A percentile compares a stretch with the other conserved stretches of the same genome.
These are phyloP conservation scores for Meredithiella fracta DNA, from an alignment of 2,329 filamentous ascomycete genomes.

Conservation along the genomic window DNA sequence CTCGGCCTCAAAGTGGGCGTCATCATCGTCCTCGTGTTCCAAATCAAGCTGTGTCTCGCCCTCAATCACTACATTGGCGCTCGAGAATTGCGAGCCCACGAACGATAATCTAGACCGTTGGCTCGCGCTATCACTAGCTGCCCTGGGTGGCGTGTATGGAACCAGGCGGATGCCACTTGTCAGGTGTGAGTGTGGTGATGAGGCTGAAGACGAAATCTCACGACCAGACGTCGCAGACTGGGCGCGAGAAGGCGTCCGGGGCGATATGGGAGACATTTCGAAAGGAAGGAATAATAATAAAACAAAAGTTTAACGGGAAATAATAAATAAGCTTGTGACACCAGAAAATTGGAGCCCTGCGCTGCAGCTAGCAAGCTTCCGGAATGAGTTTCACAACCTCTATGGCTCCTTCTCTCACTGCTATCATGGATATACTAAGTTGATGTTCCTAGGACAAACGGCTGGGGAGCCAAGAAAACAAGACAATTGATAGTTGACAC, in stretches of 20 bases:
- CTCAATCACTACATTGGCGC: conserved; percentile 12
- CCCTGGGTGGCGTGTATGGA: conserved; percentile 31
- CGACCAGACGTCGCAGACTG: conserved; percentile 8
- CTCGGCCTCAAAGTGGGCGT: not conserved
- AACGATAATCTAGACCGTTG: conserved; percentile 14
- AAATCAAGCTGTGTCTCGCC: conserved; percentile 2
- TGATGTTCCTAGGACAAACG: not conserved
- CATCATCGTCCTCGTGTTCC: conserved; percentile 2
- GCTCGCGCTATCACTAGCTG: conserved; percentile 19
- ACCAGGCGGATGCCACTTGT: conserved; percentile 30
- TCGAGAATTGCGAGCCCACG: conserved; percentile 8
- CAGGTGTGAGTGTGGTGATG: conserved; percentile 22
- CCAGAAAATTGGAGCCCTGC: not conserved
- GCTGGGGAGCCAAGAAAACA: not conserved
- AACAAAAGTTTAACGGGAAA: not conserved
- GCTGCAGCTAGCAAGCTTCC: not conserved
- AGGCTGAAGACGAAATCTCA: conserved; percentile 14
- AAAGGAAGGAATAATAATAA: not conserved
- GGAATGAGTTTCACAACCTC: not conserved
- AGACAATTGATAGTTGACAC: not conserved
- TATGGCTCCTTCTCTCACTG: not conserved
- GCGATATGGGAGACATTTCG: conserved; percentile 16
- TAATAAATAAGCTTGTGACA: not conserved
- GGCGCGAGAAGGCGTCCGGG: conserved; percentile 15
- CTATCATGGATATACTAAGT: not conserved